Percentiles rank a stretch among this genome's conserved stretches.
Conservation (phyloP, 805 yeast genomes). For the Suhomyces prunicola region DNA sequence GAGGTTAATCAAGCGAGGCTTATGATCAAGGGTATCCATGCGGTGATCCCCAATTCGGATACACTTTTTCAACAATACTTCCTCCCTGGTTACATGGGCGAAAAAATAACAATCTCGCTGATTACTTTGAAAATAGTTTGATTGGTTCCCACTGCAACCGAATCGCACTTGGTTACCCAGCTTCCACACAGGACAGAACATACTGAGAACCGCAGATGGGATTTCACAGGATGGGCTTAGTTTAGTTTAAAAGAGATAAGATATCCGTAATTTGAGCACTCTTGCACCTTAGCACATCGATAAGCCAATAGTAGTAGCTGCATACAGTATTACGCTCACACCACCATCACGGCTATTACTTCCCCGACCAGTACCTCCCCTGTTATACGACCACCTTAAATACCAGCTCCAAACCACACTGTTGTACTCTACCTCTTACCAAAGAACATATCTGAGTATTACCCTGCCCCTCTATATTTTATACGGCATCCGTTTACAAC, state of each 20-base stretch:
- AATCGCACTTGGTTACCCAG: not conserved
- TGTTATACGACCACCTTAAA: not conserved
- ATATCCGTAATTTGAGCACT: not conserved
- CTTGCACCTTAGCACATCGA: not conserved
- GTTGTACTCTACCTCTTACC: not conserved
- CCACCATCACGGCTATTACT: not conserved
- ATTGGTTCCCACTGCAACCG: slow-evolving; percentile 1
- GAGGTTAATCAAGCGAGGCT: not conserved
- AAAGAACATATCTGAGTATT: not conserved
- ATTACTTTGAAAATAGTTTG: not conserved
- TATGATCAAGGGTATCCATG: not conserved
- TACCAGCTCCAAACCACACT: not conserved
- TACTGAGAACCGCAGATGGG: not conserved
- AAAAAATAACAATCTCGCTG: not conserved
- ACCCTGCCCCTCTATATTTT: not conserved
- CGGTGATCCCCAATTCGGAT: not conserved
- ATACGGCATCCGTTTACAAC: not conserved
- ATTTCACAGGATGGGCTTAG: not conserved
- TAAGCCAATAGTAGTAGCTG: not conserved
- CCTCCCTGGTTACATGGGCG: not conserved
- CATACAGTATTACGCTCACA: not conserved
- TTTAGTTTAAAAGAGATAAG: not conserved
- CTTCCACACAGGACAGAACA: not conserved
- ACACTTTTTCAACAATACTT: not conserved
- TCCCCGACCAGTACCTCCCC: not conserved